Conservation (phyloP, 163 green algal species). For the Scenedesmus sp. region DNA sequence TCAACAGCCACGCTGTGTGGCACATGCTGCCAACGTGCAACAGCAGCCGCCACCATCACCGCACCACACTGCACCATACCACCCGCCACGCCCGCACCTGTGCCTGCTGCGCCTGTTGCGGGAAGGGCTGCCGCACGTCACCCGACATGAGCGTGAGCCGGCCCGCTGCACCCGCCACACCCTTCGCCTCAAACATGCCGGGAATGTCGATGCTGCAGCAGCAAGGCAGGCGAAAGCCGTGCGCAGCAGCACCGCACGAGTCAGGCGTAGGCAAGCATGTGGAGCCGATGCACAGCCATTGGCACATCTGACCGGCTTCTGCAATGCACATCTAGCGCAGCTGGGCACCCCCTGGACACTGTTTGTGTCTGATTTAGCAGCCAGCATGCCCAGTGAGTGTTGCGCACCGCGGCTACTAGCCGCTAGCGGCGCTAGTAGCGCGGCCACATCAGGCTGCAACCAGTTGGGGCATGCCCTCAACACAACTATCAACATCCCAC, state of each 20-base stretch:
- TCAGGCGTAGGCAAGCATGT: neutral
- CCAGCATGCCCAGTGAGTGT: too few relatives aligned
- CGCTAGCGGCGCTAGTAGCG: too few relatives aligned
- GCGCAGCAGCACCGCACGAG: neutral
- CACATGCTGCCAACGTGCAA: neutral
- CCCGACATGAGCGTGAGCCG: conserved; percentile 46
- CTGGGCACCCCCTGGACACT: too few relatives aligned
- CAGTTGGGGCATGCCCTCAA: neutral
- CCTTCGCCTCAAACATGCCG: conserved; percentile 61
- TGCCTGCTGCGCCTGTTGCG: conserved; percentile 44
- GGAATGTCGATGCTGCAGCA: conserved; percentile 59
- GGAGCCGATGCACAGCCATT: too few relatives aligned
- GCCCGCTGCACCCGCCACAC: conserved; percentile 46
- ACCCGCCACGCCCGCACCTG: conserved; percentile 11
- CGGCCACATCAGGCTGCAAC: neutral
- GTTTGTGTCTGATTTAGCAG: too few relatives aligned
- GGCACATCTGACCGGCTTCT: too few relatives aligned
- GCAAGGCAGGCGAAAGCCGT: neutral
- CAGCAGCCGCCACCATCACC: neutral
- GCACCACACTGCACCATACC: neutral
- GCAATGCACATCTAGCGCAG: too few relatives aligned
- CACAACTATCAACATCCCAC: conserved; percentile 11
- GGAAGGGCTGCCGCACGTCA: conserved; percentile 62
- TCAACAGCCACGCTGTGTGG: neutral
- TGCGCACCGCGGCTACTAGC: too few relatives aligned